Evolutionary conservation across 371 early-diverging fungal genomes (phyloP).

Genomic region (Coemansia sp.): DNA sequence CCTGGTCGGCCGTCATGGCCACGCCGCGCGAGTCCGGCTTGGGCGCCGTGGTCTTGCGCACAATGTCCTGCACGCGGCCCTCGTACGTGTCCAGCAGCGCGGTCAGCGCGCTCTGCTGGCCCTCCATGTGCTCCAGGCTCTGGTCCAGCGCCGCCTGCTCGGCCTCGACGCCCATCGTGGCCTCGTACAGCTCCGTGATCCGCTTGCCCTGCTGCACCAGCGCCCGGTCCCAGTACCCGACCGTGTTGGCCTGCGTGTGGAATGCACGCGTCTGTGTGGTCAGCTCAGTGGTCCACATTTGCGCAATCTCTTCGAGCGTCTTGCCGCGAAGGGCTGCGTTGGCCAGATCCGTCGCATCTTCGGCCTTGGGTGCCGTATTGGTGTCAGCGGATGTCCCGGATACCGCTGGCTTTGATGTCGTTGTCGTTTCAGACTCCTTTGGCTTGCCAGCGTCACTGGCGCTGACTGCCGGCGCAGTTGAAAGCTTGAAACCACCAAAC

Average conservation of each 20-base stretch:
- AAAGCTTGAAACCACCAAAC: slow-evolving; percentile 37
- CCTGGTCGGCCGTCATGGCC: slow-evolving; percentile 69
- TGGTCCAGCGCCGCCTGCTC: slow-evolving; percentile 79
- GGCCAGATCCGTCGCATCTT: slow-evolving; percentile 48
- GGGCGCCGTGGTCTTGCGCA: slow-evolving; percentile 32
- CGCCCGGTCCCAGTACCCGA: slow-evolving; percentile 82
- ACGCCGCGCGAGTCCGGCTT: slow-evolving; percentile 11
- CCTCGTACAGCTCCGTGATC: slow-evolving; percentile 74
- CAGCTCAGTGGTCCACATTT: slow-evolving; percentile 82
- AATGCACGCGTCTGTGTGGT: slow-evolving; percentile 77
- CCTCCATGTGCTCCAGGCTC: slow-evolving; percentile 79
- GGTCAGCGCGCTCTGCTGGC: slow-evolving; percentile 81
- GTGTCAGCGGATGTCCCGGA: not conserved
- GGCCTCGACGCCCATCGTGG: slow-evolving; percentile 69
- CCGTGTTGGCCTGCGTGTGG: slow-evolving; percentile 79
- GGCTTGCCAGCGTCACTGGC: slow-evolving; percentile 15
- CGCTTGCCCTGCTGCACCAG: slow-evolving; percentile 80
- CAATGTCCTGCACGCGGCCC: slow-evolving; percentile 50
- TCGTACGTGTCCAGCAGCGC: slow-evolving; percentile 79
- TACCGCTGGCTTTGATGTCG: slow-evolving; percentile 5
- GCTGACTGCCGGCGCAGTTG: slow-evolving; percentile 43
- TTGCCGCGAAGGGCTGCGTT: slow-evolving; percentile 69
- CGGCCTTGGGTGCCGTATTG: slow-evolving; percentile 12
- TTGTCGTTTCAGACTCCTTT: not conserved
- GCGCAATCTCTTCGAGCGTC: slow-evolving; percentile 84